Evolutionary conservation across 179 eudicot genomes (phyloP).

Genomic region (Actinidia chinensis): DNA sequence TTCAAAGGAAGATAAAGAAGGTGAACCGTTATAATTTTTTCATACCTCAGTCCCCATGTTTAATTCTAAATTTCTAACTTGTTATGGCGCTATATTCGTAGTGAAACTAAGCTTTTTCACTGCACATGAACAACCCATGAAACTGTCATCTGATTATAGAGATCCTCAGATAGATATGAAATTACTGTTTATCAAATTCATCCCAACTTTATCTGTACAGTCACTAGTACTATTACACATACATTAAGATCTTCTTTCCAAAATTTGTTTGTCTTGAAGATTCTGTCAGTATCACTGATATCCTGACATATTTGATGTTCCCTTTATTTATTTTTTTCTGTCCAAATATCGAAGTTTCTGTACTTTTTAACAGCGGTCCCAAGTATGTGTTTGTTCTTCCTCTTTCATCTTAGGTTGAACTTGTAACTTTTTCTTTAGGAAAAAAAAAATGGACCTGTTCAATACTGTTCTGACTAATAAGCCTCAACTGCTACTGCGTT

Average conservation of each 20-base stretch:
- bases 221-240: too few relatives aligned
- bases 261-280: neutral
- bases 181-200: neutral
- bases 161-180: neutral
- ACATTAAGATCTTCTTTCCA: neutral
- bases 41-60: neutral
- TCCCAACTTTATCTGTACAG: neutral
- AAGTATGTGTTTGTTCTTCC: neutral
- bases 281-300: neutral
- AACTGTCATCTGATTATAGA: neutral
- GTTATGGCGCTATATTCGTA: neutral
- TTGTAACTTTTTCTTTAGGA: neutral
- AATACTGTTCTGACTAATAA: neutral
- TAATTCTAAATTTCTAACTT: neutral
- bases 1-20: conserved; percentile 38
- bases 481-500: neutral
- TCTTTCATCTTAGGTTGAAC: neutral
- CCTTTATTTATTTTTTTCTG: too few relatives aligned
- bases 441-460: too few relatives aligned
- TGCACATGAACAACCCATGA: neutral
- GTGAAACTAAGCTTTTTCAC: neutral
- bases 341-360: neutral
- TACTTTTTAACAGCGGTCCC: neutral
- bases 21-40: conserved; percentile 29
- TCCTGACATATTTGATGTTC: too few relatives aligned